Evolutionary conservation across 352 stramenopile genomes (phyloP).

Genomic region (Phytopythium chamaehyphon): DNA sequence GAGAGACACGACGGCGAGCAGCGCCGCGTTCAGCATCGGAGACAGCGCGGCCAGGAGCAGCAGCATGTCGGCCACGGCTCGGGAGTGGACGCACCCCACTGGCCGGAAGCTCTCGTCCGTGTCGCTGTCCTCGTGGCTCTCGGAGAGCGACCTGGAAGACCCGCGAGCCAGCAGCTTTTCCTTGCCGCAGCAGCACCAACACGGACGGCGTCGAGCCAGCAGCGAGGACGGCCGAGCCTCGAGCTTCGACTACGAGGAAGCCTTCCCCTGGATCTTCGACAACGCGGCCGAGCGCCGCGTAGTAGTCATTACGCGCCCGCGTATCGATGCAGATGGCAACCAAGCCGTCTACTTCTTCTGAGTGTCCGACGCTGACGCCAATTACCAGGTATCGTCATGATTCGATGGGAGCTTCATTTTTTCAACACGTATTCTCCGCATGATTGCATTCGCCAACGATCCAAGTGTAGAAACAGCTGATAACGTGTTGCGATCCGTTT

Average conservation of each 20-base stretch:
- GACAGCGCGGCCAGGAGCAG: not conserved
- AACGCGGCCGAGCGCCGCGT: conserved; percentile 1
- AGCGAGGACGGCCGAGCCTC: not conserved
- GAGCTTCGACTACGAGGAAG: conserved; percentile 5
- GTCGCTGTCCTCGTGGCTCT: conserved; percentile 2
- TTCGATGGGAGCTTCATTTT: no score
- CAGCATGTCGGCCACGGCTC: not conserved
- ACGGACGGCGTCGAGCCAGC: not conserved
- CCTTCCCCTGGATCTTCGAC: conserved; percentile 3
- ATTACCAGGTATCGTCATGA: no score
- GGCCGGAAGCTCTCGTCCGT: not conserved
- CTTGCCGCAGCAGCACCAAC: not conserved
- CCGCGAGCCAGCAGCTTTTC: not conserved
- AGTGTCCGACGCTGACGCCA: not conserved
- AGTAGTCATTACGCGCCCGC: conserved; percentile 3
- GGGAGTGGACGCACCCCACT: conserved; percentile 1
- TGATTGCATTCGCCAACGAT: no score
- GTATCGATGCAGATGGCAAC: not conserved
- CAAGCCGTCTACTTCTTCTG: conserved; percentile 7
- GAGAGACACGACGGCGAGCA: no score
- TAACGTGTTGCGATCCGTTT: no score
- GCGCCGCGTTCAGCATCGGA: no score
- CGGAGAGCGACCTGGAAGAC: conserved; percentile 1
- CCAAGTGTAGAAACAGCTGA: no score
- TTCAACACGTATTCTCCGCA: no score